Percentiles rank a stretch among this genome's conserved stretches.
phyloP scores from a whole-genome alignment of 805 yeast species.

The Lipomyces yamanashiensis region DNA sequence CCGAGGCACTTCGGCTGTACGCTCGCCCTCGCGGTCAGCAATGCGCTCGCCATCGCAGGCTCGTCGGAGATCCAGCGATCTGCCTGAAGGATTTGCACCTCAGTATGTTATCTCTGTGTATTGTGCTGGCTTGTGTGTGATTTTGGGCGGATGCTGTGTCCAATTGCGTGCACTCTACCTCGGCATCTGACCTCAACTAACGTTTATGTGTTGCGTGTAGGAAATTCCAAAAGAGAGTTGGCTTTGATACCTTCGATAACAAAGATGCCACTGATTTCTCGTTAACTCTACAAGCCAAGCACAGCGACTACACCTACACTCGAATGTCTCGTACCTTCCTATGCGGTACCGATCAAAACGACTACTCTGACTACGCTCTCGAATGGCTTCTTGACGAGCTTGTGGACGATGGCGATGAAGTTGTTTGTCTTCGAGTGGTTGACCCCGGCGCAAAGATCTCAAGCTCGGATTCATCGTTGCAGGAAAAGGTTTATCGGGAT shows the following conservation, averaged over 20 bases:
- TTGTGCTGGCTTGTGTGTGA: not conserved
- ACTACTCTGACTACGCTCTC: slow-evolving; percentile 51
- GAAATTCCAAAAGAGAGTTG: slow-evolving; percentile 45
- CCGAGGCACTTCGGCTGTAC: slow-evolving; percentile 18
- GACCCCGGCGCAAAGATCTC: slow-evolving; percentile 43
- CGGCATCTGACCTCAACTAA: not conserved
- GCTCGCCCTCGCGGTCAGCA: slow-evolving; percentile 28
- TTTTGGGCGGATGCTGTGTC: not conserved
- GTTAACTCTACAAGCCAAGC: slow-evolving; percentile 50
- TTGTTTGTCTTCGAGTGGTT: slow-evolving; percentile 53
- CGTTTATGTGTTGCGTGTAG: slow-evolving; percentile 6
- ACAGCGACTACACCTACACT: slow-evolving; percentile 46
- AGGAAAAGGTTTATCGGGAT: slow-evolving; percentile 42
- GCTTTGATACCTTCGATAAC: slow-evolving; percentile 52
- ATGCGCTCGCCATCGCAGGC: slow-evolving; percentile 22
- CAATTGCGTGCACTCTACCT: too few species aligned
- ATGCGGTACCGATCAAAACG: slow-evolving; percentile 52
- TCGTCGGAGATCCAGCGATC: slow-evolving; percentile 11
- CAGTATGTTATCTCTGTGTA: slow-evolving; percentile 16
- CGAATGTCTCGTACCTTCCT: slow-evolving; percentile 51
- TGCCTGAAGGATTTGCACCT: not conserved
- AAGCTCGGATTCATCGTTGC: slow-evolving; percentile 33
- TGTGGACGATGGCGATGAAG: slow-evolving; percentile 53
- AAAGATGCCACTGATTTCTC: slow-evolving; percentile 45
- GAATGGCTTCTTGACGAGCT: slow-evolving; percentile 54